Evolutionary conservation across 352 stramenopile genomes (phyloP).

Genomic region (Globisporangium cederbergense): DNA sequence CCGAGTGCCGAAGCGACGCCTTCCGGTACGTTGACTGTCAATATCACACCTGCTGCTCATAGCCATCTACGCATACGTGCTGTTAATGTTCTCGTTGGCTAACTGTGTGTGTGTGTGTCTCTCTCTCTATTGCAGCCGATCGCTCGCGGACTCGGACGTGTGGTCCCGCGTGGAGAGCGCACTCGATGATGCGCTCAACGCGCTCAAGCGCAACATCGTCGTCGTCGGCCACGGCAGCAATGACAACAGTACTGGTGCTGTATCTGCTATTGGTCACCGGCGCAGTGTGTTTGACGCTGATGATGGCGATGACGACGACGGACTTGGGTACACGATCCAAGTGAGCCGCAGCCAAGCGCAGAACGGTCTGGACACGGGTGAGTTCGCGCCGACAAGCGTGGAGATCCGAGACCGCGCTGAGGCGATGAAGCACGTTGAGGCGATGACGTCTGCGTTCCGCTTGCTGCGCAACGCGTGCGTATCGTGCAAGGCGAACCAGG

Average conservation of each 20-base stretch:
- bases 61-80: background rate
- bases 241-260: slow-evolving; percentile 15
- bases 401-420: slow-evolving; percentile 21
- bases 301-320: slow-evolving; percentile 38
- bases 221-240: slow-evolving; percentile 6
- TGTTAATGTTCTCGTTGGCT: background rate
- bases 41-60: background rate
- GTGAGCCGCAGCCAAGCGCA: slow-evolving; percentile 25
- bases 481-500: slow-evolving; percentile 43
- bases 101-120: background rate
- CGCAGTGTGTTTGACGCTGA: background rate
- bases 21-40: slow-evolving; percentile 39
- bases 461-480: slow-evolving; percentile 76
- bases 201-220: slow-evolving; percentile 16
- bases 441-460: slow-evolving; percentile 46
- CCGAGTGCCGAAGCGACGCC: slow-evolving; percentile 39
- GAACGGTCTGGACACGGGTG: slow-evolving; percentile 23
- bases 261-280: background rate
- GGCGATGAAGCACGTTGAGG: slow-evolving; percentile 15
- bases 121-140: slow-evolving; percentile 11
- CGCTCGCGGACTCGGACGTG: slow-evolving; percentile 18
- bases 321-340: slow-evolving; percentile 66
- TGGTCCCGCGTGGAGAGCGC: slow-evolving; percentile 20
- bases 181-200: slow-evolving; percentile 15
- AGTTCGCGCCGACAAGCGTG: slow-evolving; percentile 28